Evolutionary conservation across 2,329 filamentous ascomycete species (phyloP), one percentile per base, ranked within the genome.

Genomic region (Fusarium kyushuense): DNA sequence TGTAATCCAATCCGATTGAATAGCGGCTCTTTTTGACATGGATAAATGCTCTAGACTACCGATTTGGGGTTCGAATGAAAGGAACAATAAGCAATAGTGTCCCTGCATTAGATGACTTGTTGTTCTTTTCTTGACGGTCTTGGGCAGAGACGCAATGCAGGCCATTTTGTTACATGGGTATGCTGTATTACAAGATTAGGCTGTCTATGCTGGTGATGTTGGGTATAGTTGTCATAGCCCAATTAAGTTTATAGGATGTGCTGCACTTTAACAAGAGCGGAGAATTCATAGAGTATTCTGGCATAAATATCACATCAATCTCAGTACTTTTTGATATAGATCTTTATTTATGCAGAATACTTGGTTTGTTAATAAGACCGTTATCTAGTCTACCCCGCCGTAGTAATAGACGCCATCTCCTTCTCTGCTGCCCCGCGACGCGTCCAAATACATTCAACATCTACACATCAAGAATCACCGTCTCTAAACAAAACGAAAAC

Each of bases 371-470:
- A 13, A 30, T 32, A 35, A 36, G 23, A 16, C 46, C 10, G 21
- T 45, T 21, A n/a, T 42, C 40, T 43, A 12, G 13, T 38, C 30
- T 41, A 27, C 62, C 65, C 62, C 65, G 42, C 65, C 61, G 52
- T 58, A 13, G 35, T 38, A 38, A 32, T 47, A 30, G 13, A 35
- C 21, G 19, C 11, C 30, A 17, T 46, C 35, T 32, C 25, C n/a
- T 41, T 33, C 35, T 42, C 42, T 36, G 53, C 25, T 56, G n/a
- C 69, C 69, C 69, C 62, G 51, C 69, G 63, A 70, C 69, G 69
- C 69, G 62, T 67, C 58, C 11, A 51, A 54, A 45, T 52, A 67
- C 65, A 52, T 48, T 52, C 54, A 51, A 47, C 45, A 33, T 43
- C 7, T 25, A 25, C 58, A 66, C 30, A 35, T 58, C 33, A 57